Conservation (phyloP, 257 asterid species). For the Solanum neorickii region DNA sequence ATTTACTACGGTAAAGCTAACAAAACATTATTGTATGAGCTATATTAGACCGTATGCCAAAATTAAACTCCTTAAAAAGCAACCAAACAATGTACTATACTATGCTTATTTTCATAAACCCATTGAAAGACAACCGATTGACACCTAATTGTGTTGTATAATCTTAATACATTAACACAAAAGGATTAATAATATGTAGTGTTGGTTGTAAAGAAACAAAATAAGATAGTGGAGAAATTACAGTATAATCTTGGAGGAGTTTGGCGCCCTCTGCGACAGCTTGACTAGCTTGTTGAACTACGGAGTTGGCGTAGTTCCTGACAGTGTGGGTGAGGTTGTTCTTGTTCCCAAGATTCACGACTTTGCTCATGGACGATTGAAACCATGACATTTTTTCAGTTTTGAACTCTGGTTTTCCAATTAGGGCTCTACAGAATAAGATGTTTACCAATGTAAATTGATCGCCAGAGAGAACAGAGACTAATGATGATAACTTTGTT, state of each 20-base stretch:
- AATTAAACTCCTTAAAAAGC: background rate
- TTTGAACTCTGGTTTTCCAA: background rate
- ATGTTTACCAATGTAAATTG: background rate
- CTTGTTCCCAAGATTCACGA: constrained; percentile 94
- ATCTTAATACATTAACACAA: background rate
- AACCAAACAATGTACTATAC: background rate
- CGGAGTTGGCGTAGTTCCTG: constrained; percentile 77
- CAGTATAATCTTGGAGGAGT: constrained; percentile 82
- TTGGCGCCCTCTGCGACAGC: constrained; percentile 94
- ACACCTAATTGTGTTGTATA: background rate
- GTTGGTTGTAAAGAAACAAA: background rate
- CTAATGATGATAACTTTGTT: background rate
- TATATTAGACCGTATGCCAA: background rate
- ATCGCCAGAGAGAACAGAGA: background rate
- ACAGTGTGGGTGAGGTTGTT: constrained; percentile 87
- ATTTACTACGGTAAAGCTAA: background rate
- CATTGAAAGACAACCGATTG: background rate
- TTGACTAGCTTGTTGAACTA: constrained; percentile 96
- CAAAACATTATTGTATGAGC: background rate
- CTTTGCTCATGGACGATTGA: constrained; percentile 89
- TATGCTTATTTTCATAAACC: background rate
- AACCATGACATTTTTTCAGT: constrained; percentile 92
- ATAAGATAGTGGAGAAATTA: constrained; percentile 7
- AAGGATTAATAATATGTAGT: background rate
- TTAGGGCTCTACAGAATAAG: background rate